Percentiles rank a stretch among this genome's conserved stretches.
phyloP scores from a whole-genome alignment of 2,329 filamentous ascomycete genomes.

The Fusarium phyllophilum region DNA sequence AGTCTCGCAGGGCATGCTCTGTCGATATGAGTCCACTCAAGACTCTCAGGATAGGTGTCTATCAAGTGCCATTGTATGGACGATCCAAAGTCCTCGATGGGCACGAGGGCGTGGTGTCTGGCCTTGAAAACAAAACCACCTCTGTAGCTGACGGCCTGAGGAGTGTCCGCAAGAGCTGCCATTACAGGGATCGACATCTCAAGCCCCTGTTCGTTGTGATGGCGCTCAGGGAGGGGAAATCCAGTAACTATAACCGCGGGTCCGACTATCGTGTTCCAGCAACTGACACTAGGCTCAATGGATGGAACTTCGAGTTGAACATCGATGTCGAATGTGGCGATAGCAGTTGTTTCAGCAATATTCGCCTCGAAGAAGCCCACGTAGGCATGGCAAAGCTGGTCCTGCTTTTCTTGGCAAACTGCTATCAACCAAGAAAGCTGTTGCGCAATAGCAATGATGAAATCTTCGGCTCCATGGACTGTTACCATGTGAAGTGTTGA shows the following conservation, averaged over 20 bases:
- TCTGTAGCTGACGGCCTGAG: neutral
- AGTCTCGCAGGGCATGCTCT: neutral
- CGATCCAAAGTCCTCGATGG: neutral
- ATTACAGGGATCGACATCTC: neutral
- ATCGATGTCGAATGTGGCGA: neutral
- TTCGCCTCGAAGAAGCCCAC: neutral
- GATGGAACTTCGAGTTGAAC: neutral
- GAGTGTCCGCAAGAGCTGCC: neutral
- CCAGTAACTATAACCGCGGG: neutral
- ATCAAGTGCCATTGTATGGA: neutral
- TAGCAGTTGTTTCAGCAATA: accelerated
- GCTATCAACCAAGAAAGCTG: neutral
- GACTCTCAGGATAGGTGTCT: neutral
- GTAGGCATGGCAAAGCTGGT: neutral
- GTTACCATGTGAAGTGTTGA: neutral
- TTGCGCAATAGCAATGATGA: neutral
- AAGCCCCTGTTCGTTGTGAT: neutral
- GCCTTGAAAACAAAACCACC: neutral
- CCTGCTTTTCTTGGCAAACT: neutral
- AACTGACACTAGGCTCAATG: neutral
- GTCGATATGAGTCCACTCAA: neutral
- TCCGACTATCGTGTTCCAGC: neutral
- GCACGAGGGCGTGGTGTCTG: neutral
- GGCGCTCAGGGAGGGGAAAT: neutral
- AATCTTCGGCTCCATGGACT: neutral